A percentile compares a stretch with the other conserved stretches of the same genome.
These are phyloP conservation scores for Pichia manshurica DNA, from an alignment of 805 yeast genomes.

Conservation along the genomic window DNA sequence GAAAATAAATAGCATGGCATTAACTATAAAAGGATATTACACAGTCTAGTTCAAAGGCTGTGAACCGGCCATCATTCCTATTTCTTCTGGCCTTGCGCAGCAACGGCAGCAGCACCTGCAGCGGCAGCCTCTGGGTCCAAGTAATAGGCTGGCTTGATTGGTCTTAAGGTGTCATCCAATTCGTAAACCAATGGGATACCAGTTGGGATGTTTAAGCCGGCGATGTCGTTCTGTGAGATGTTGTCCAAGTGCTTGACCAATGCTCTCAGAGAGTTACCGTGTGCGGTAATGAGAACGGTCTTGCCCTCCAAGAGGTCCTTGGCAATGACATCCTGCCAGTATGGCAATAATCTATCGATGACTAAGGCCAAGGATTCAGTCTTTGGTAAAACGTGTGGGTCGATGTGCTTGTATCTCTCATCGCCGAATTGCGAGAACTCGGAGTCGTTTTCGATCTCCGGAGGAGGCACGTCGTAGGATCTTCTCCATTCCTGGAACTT, in stretches of 20 bases:
- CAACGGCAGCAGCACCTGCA: constrained; percentile 99
- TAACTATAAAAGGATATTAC: background rate
- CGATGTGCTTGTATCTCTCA: constrained; percentile 76
- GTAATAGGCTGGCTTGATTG: constrained; percentile 91
- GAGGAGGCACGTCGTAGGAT: constrained; percentile 95
- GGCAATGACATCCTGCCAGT: constrained; percentile 92
- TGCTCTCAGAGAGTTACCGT: constrained; percentile 97
- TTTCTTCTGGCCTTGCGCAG: constrained; percentile 85
- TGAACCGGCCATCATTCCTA: constrained; percentile 16
- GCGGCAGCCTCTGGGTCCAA: constrained; percentile 99
- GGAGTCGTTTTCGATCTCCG: constrained; percentile 70
- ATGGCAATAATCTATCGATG: constrained; percentile 93
- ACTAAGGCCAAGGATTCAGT: constrained; percentile 94
- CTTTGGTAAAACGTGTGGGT: constrained; percentile 82
- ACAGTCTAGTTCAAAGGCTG: background rate
- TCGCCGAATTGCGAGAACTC: constrained; percentile 83
- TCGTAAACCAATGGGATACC: constrained; percentile 98
- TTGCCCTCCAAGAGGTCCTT: constrained; percentile 78
- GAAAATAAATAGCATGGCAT: no score
- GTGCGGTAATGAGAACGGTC: constrained; percentile 92
- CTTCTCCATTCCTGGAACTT: constrained; percentile 97
- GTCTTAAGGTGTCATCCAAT: constrained; percentile 79
- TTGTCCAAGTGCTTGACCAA: constrained; percentile 92
- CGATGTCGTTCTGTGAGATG: constrained; percentile 87
- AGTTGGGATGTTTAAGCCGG: constrained; percentile 94